Conservation (phyloP, 2,329 filamentous ascomycete genomes). For the Diplocarpon mali region DNA sequence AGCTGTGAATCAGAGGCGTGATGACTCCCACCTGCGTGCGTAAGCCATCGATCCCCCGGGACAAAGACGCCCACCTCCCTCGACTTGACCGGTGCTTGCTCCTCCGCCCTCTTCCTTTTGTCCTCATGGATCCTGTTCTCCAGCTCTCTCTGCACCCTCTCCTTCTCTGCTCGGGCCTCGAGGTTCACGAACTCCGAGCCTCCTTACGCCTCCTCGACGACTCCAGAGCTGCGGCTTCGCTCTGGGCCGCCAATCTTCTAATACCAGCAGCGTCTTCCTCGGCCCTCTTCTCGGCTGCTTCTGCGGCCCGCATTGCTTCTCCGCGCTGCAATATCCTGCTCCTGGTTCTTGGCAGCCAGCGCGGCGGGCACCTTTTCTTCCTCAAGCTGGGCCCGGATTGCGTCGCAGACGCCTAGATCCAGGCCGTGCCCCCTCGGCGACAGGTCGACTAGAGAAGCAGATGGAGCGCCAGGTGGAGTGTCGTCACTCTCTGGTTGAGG, state of each 20-base stretch:
- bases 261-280: slow-evolving; percentile 23
- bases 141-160: slow-evolving; percentile 25
- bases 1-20: slow-evolving; percentile 33
- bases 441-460: neutral
- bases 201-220: slow-evolving; percentile 20
- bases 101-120: slow-evolving; percentile 32
- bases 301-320: slow-evolving; percentile 18
- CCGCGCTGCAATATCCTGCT: slow-evolving; percentile 20
- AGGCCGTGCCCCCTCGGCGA: slow-evolving; percentile 25
- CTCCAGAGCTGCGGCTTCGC: slow-evolving; percentile 20
- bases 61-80: slow-evolving; percentile 43
- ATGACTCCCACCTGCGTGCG: slow-evolving; percentile 49
- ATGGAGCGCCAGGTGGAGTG: neutral
- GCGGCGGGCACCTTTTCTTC: slow-evolving; percentile 31
- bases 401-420: slow-evolving; percentile 48
- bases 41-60: slow-evolving; percentile 50
- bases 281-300: slow-evolving; percentile 9
- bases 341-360: slow-evolving; percentile 3
- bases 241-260: slow-evolving; percentile 20
- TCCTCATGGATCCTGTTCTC: slow-evolving; percentile 30
- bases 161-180: slow-evolving; percentile 23
- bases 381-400: slow-evolving; percentile 49
- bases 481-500: slow-evolving; percentile 7
- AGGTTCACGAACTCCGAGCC: slow-evolving; percentile 22
- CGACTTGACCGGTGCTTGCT: slow-evolving; percentile 36